These are phyloP conservation scores for Cyberlindnera subsufficiens DNA, from an alignment of 805 yeast genomes.

Conservation along the genomic window DNA sequence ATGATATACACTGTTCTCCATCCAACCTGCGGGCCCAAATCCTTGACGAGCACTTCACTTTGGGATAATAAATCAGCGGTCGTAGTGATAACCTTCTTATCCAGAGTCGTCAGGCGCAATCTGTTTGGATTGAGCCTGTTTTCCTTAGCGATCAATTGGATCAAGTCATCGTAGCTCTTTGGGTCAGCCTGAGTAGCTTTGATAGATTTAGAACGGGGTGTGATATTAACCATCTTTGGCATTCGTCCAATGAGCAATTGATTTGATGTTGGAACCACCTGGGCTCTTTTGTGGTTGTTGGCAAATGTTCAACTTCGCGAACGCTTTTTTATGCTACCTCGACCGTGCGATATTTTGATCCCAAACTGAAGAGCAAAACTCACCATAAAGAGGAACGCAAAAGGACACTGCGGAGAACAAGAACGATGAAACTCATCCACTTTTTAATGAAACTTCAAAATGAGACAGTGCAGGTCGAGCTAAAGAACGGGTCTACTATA, in stretches of 20 bases:
- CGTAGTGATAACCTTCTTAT: slow-evolving; percentile 13
- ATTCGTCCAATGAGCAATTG: no score
- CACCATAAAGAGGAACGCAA: neutral
- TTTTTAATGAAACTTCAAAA: slow-evolving; percentile 81
- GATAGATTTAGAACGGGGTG: slow-evolving; percentile 56
- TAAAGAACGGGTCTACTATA: slow-evolving; percentile 84
- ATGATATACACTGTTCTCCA: slow-evolving; percentile 88
- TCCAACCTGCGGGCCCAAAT: slow-evolving; percentile 86
- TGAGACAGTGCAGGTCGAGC: slow-evolving; percentile 85
- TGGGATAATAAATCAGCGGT: slow-evolving; percentile 13
- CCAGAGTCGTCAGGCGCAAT: slow-evolving; percentile 41
- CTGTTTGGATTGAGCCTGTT: slow-evolving; percentile 45
- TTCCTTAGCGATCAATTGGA: slow-evolving; percentile 35
- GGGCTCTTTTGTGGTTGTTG: no score
- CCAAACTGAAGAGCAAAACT: neutral
- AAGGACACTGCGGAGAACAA: neutral
- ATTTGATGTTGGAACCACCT: no score
- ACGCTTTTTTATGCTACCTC: no score
- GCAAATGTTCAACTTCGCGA: no score
- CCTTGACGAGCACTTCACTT: slow-evolving; percentile 59
- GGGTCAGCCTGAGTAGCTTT: slow-evolving; percentile 35
- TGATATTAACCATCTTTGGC: slow-evolving; percentile 31
- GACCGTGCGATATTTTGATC: no score
- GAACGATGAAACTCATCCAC: slow-evolving; percentile 54
- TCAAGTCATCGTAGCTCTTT: slow-evolving; percentile 34